phyloP scores from a whole-genome alignment of 768 basidiomycete species.

The Leccinum incarnatum region DNA sequence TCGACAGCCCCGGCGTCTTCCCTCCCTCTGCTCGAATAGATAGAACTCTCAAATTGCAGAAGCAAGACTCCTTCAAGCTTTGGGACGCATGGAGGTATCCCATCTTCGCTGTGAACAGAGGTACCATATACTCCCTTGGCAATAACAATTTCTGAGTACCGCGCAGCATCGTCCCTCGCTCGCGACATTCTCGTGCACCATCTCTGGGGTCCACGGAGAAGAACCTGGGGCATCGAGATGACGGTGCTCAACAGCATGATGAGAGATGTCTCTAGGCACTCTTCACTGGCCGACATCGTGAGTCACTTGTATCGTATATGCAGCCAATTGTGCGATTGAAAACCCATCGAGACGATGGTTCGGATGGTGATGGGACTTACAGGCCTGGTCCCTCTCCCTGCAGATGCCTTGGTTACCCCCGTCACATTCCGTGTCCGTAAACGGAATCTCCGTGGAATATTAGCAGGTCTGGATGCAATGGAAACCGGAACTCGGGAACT shows the following conservation, averaged over 20 bases:
- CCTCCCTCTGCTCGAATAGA: conserved; percentile 76
- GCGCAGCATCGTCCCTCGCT: conserved; percentile 39
- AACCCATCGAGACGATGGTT: conserved; percentile 39
- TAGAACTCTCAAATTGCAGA: conserved; percentile 58
- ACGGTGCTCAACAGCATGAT: conserved; percentile 83
- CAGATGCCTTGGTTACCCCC: conserved; percentile 92
- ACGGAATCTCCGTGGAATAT: conserved; percentile 74
- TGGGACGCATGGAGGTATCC: conserved; percentile 77
- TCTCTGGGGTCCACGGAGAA: conserved; percentile 82
- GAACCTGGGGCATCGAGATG: conserved; percentile 95
- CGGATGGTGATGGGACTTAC: conserved; percentile 72
- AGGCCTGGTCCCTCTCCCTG: conserved; percentile 81
- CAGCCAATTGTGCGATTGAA: conserved; percentile 1
- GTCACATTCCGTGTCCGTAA: conserved; percentile 83
- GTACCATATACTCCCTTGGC: conserved; percentile 31
- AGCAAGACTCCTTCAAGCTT: conserved; percentile 52
- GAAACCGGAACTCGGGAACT: conserved; percentile 82
- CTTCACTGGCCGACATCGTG: conserved; percentile 81
- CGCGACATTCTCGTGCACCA: conserved; percentile 74
- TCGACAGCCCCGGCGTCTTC: conserved; percentile 62
- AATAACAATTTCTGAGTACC: not conserved
- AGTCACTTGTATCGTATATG: conserved; percentile 22
- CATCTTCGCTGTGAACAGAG: conserved; percentile 63
- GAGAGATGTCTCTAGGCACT: conserved; percentile 79
- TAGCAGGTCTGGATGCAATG: conserved; percentile 65